Evolutionary conservation across 805 yeast species (phyloP).

Genomic region (Nakazawaea wickerhamii): DNA sequence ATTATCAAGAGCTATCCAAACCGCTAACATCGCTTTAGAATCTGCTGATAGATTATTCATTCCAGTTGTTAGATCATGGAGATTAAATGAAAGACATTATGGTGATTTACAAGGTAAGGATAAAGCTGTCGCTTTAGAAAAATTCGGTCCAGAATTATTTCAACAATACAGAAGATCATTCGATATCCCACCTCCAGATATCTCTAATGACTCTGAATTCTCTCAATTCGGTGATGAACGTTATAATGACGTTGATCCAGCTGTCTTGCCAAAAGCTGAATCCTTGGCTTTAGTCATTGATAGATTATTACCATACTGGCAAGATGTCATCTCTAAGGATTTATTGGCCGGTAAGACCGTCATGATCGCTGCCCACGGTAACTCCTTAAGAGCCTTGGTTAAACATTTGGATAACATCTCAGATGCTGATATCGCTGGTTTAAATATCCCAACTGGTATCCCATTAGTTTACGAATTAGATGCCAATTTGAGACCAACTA

Average conservation of each 20-base stretch:
- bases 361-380: constrained; percentile 94
- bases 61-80: constrained; percentile 93
- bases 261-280: constrained; percentile 88
- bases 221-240: constrained; percentile 84
- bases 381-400: constrained; percentile 94
- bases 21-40: constrained; percentile 91
- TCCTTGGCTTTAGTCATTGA: constrained; percentile 92
- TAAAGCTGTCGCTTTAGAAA: constrained; percentile 86
- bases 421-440: constrained; percentile 85
- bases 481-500: constrained; percentile 77
- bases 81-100: constrained; percentile 85
- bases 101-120: constrained; percentile 99
- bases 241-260: constrained; percentile 79
- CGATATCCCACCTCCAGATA: constrained; percentile 93
- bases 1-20: constrained; percentile 92
- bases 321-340: constrained; percentile 82
- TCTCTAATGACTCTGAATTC: constrained; percentile 71
- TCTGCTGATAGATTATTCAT: constrained; percentile 85
- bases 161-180: constrained; percentile 96
- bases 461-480: constrained; percentile 97
- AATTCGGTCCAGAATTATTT: constrained; percentile 89
- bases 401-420: constrained; percentile 93
- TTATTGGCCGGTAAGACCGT: constrained; percentile 86
- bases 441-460: constrained; percentile 98
- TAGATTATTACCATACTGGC: constrained; percentile 96